phyloP scores from a whole-genome alignment of 352 stramenopile genomes.

The Globisporangium recalcitrans region DNA sequence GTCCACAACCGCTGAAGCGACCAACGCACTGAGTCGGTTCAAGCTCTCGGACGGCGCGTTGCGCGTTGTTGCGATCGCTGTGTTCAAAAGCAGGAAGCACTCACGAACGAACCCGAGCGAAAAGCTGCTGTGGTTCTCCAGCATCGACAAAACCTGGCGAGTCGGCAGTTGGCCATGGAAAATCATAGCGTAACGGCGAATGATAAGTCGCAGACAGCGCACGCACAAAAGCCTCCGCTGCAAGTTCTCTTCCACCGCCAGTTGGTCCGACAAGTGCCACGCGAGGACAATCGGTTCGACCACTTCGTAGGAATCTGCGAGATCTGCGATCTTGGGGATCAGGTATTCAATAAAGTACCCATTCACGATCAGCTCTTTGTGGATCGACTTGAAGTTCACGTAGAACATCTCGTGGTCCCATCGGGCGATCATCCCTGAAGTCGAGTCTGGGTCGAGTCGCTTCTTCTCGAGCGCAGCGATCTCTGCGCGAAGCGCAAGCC shows the following conservation, averaged over 20 bases:
- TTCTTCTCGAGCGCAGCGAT: slow-evolving; percentile 45
- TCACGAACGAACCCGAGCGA: slow-evolving; percentile 60
- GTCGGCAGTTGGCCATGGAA: slow-evolving; percentile 74
- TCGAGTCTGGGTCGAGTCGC: slow-evolving; percentile 17
- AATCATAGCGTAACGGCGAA: slow-evolving; percentile 73
- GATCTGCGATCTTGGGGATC: slow-evolving; percentile 60
- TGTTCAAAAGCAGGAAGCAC: slow-evolving; percentile 72
- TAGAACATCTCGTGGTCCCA: slow-evolving; percentile 85
- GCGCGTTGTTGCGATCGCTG: slow-evolving; percentile 61
- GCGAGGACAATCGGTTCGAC: slow-evolving; percentile 64
- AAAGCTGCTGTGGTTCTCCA: slow-evolving; percentile 42
- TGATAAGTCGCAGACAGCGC: slow-evolving; percentile 60
- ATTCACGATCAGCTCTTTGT: slow-evolving; percentile 72
- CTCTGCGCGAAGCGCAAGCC: slow-evolving; percentile 43
- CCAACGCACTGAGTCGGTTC: slow-evolving; percentile 40
- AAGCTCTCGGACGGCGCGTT: slow-evolving; percentile 62
- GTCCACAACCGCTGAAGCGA: slow-evolving; percentile 46
- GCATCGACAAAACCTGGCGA: slow-evolving; percentile 47
- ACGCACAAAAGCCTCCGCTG: slow-evolving; percentile 54
- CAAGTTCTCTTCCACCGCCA: slow-evolving; percentile 59
- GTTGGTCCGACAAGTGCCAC: slow-evolving; percentile 75
- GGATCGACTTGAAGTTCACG: slow-evolving; percentile 67
- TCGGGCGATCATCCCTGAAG: slow-evolving; percentile 25
- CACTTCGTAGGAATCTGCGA: slow-evolving; percentile 65
- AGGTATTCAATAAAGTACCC: slow-evolving; percentile 77